phyloP scores from a whole-genome alignment of 176 grass and related monocot species.

The Triticum dicoccoides region DNA sequence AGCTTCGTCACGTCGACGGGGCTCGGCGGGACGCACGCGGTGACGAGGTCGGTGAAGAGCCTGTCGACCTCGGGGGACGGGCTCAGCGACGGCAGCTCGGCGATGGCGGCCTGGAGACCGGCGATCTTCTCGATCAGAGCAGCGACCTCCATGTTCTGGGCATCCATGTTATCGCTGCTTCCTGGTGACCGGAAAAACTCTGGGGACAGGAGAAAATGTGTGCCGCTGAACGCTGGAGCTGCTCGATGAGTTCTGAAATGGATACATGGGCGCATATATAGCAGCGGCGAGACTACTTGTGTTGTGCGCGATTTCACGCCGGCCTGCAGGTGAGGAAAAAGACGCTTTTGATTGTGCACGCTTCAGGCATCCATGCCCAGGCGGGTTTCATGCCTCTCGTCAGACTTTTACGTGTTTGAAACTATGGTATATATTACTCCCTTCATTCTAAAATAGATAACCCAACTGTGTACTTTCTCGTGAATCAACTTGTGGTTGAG shows the following conservation, averaged over 20 bases:
- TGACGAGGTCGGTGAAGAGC: conserved; percentile 78
- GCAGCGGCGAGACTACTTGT: too few relatives aligned
- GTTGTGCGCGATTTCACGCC: too few relatives aligned
- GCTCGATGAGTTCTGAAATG: background rate
- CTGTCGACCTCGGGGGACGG: conserved; percentile 50
- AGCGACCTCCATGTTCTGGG: conserved; percentile 38
- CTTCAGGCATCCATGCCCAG: background rate
- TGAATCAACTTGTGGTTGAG: too few relatives aligned
- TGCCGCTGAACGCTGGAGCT: background rate
- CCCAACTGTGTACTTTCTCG: too few relatives aligned
- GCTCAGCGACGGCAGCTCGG: conserved; percentile 51
- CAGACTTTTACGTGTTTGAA: too few relatives aligned
- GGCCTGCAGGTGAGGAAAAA: background rate
- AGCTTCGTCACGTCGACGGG: conserved; percentile 68
- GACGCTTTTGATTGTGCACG: background rate
- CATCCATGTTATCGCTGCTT: conserved; percentile 20
- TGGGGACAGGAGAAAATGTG: background rate
- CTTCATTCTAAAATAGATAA: too few relatives aligned
- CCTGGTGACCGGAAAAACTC: background rate
- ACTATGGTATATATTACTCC: too few relatives aligned
- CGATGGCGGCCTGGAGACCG: conserved; percentile 40
- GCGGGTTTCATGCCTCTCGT: background rate
- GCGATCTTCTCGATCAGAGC: conserved; percentile 55
- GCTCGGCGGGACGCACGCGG: conserved; percentile 55
- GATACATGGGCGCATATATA: background rate